Conservation (phyloP, 202 grass and related monocot species). For the Musa balbisiana region DNA sequence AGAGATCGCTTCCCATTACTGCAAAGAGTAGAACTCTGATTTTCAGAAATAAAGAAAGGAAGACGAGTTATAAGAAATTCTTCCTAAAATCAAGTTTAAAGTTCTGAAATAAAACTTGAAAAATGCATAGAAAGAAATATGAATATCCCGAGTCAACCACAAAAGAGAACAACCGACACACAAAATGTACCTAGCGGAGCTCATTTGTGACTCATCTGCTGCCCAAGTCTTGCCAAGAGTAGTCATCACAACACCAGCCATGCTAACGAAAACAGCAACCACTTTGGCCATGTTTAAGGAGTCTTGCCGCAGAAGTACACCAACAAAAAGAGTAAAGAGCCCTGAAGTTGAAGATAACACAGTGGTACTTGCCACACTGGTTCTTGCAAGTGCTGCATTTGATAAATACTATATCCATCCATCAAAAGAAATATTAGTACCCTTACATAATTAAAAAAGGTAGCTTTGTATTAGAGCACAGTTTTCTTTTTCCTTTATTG, state of each 20-base stretch:
- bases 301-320: slow-evolving; percentile 82
- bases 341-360: slow-evolving; percentile 92
- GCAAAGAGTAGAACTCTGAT: slow-evolving; percentile 25
- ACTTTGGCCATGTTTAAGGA: slow-evolving; percentile 80
- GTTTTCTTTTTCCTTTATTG: neutral
- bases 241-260: slow-evolving; percentile 89
- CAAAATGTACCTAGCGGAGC: slow-evolving; percentile 45
- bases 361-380: slow-evolving; percentile 94
- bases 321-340: slow-evolving; percentile 83
- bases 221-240: slow-evolving; percentile 93
- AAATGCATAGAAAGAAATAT: neutral
- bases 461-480: neutral
- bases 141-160: neutral
- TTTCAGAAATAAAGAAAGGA: neutral
- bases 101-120: neutral
- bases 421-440: slow-evolving; percentile 29
- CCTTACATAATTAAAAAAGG: neutral
- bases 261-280: slow-evolving; percentile 76
- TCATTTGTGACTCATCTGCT: slow-evolving; percentile 65
- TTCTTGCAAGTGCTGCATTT: slow-evolving; percentile 97
- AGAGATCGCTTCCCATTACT: slow-evolving; percentile 69
- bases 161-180: slow-evolving; percentile 5
- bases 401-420: slow-evolving; percentile 85
- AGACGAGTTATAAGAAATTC: neutral
- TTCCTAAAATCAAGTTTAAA: neutral